A percentile compares a stretch with the other conserved stretches of the same genome.
phyloP scores from a whole-genome alignment of 345 rosid genomes.

The Eucalyptus erythrocorys region DNA sequence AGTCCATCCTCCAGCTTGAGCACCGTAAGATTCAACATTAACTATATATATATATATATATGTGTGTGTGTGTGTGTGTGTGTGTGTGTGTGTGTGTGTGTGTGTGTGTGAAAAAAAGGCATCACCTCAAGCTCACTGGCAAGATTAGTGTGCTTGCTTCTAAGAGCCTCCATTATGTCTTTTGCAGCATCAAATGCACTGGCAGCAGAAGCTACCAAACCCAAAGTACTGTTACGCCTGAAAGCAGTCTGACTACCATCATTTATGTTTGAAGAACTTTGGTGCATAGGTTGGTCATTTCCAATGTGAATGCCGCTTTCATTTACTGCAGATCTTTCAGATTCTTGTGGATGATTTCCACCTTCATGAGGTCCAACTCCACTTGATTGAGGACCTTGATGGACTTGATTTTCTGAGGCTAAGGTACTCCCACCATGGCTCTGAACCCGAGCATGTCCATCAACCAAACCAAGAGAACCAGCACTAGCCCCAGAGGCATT shows the following conservation, averaged over 20 bases:
- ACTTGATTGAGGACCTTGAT: conserved; percentile 50
- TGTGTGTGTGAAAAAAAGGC: too few species aligned
- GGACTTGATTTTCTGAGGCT: conserved; percentile 50
- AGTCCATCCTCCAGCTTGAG: background rate
- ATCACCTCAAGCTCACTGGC: conserved; percentile 96
- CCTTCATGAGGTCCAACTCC: conserved; percentile 68
- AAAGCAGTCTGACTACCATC: conserved; percentile 49
- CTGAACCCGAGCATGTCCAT: conserved; percentile 37
- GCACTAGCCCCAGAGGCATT: conserved; percentile 37
- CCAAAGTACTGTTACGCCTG: conserved; percentile 61
- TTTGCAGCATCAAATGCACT: conserved; percentile 97
- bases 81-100: too few species aligned
- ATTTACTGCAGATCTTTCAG: conserved; percentile 46
- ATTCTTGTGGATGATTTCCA: conserved; percentile 81
- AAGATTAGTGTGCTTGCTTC: conserved; percentile 94
- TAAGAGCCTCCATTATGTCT: conserved; percentile 95
- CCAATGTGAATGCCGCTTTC: conserved; percentile 50
- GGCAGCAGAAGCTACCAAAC: conserved; percentile 67
- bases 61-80: too few species aligned
- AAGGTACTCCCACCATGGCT: conserved; percentile 40
- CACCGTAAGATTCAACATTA: background rate
- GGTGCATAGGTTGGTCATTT: conserved; percentile 74
- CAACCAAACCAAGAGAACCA: conserved; percentile 40
- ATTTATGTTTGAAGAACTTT: conserved; percentile 38
- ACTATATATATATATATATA: too few species aligned